Base-by-base conservation (phyloP, 2,329 filamentous ascomycete species). In the Diaporthe vaccinii region DNA sequence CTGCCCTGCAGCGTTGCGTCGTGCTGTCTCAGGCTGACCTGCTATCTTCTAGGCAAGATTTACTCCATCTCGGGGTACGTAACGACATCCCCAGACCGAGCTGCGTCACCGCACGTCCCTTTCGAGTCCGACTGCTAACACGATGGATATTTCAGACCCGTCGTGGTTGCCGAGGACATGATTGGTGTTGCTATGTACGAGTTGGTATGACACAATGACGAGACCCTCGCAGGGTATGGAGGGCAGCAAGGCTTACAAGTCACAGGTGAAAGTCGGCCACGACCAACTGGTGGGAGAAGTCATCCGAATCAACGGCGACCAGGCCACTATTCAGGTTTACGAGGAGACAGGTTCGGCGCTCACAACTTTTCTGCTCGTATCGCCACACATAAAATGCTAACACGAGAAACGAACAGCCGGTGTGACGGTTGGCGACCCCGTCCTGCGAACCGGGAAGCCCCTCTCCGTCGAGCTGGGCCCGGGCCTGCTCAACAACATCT, bases 141-240 rank as follows among this genome's bases (percentile, higher is more conserved):
- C 65, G 49, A 71, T 46, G 65, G 44, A 71, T 25, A 62, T 59
- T 67, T 58, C 79, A 93, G 94, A 80, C 97, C 97, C 83, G 97
- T 99, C 89, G 93, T 99, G 82, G 91, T 99, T 80, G 97, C 96
- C 84, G 96, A 98, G 89, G 93, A 98, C 86, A 98, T 99, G 96
- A 95, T 96, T 83, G 97, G 97, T 85, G 97, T 97, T 90, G 96
- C 97, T 85, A 99, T 99, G 97, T 98, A 98, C 92, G 97, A 99
- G 88, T 90, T 99, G 88, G 95, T 95, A 89, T 80, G 92, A 85
- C 36, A 67, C 36, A 28, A 34, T n/a, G 55, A 39, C 36, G 14
- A 28, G 28, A 28, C 15, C 14, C 14, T 41, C 39, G 34, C 20
- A 44, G 44, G 22, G 14, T 28, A n/a, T 6, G 15, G 14, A 39